phyloP scores from a whole-genome alignment of 495 filamentous ascomycete species.

The Xylaria grammica region DNA sequence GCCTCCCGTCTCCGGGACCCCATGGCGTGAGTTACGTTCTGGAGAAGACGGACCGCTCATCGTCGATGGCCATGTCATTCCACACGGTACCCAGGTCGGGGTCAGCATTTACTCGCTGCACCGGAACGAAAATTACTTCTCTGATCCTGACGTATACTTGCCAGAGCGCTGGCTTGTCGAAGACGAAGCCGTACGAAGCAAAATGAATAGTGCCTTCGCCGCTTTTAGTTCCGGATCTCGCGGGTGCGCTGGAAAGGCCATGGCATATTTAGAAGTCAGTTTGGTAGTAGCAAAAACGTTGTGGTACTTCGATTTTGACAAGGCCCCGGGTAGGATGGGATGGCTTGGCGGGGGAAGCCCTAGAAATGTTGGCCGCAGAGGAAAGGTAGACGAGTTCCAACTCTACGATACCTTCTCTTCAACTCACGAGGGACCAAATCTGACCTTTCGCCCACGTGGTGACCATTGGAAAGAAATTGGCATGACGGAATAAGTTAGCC shows the following conservation, averaged over 20 bases:
- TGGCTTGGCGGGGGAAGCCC: slow-evolving; percentile 18
- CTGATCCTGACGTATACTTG: slow-evolving; percentile 38
- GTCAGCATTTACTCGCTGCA: slow-evolving; percentile 44
- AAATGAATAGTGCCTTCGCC: slow-evolving; percentile 40
- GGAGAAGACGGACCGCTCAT: slow-evolving; percentile 32
- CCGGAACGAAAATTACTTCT: slow-evolving; percentile 43
- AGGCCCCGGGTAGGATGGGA: slow-evolving; percentile 25
- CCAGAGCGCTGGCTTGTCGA: slow-evolving; percentile 47
- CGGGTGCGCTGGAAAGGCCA: slow-evolving; percentile 49
- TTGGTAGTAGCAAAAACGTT: slow-evolving; percentile 38
- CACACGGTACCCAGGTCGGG: slow-evolving; percentile 38
- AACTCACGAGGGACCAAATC: slow-evolving; percentile 15
- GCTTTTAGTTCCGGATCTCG: slow-evolving; percentile 52
- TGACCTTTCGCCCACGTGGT: slow-evolving; percentile 14
- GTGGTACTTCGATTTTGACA: slow-evolving; percentile 41
- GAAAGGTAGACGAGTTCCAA: slow-evolving; percentile 41
- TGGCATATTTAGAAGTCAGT: slow-evolving; percentile 50
- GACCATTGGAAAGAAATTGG: slow-evolving; percentile 15
- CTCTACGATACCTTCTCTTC: slow-evolving; percentile 34
- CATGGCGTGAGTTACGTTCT: slow-evolving; percentile 45
- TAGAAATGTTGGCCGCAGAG: slow-evolving; percentile 14
- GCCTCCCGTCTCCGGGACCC: slow-evolving; percentile 50
- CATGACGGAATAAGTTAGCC: too few species aligned
- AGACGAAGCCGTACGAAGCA: not conserved
- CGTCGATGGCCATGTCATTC: slow-evolving; percentile 31